Conservation (phyloP, 805 yeast genomes). For the Vanderwaltozyma yarrowii region DNA sequence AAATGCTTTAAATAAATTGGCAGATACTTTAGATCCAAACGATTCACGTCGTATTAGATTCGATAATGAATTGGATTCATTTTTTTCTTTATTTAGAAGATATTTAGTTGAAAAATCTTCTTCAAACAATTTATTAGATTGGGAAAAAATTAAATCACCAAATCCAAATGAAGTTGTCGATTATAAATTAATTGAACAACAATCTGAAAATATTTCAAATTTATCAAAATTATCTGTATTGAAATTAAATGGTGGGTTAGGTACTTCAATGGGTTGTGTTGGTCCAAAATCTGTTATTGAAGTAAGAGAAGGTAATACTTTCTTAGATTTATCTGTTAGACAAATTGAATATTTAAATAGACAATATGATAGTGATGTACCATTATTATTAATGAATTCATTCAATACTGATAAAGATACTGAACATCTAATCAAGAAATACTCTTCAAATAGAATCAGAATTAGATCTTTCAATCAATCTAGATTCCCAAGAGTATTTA, state of each 20-base stretch:
- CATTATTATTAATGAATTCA: constrained; percentile 94
- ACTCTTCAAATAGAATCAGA: constrained; percentile 91
- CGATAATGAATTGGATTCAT: constrained; percentile 79
- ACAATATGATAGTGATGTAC: constrained; percentile 84
- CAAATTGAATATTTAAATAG: constrained; percentile 94
- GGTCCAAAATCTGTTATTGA: constrained; percentile 93
- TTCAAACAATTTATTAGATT: constrained; percentile 47
- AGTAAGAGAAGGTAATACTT: constrained; percentile 97
- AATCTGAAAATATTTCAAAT: constrained; percentile 30
- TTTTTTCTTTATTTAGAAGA: constrained; percentile 87
- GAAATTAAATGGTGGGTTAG: constrained; percentile 95
- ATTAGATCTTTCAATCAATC: constrained; percentile 96
- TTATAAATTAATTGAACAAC: constrained; percentile 40
- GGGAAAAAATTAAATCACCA: constrained; percentile 96
- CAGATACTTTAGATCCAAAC: constrained; percentile 61
- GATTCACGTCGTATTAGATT: constrained; percentile 44
- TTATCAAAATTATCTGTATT: constrained; percentile 85
- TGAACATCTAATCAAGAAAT: constrained; percentile 88
- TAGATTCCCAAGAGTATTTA: constrained; percentile 90
- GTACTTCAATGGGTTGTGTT: constrained; percentile 99
- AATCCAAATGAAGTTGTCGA: constrained; percentile 79
- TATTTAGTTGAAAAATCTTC: constrained; percentile 83
- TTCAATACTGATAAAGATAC: constrained; percentile 94
- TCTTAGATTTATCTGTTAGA: constrained; percentile 89
- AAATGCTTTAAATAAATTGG: constrained; percentile 80